Evolutionary conservation across 2,329 filamentous ascomycete species (phyloP).

Genomic region (Coleophoma crateriformis): DNA sequence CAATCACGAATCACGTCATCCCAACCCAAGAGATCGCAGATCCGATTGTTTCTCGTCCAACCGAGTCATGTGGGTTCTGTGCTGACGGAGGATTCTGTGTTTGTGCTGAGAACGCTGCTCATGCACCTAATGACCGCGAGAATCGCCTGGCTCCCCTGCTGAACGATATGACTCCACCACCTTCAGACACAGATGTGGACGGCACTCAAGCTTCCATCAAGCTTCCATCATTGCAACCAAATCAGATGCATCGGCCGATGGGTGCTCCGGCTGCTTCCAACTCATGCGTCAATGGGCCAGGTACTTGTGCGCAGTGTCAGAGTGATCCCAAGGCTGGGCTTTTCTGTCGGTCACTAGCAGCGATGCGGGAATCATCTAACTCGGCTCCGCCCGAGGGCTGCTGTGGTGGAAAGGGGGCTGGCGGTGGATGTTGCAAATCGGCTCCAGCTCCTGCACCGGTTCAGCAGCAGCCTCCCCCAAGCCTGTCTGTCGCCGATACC

Average conservation of each 20-base stretch:
- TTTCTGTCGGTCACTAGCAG: constrained; percentile 77
- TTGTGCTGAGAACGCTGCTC: constrained; percentile 58
- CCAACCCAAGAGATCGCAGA: constrained; percentile 17
- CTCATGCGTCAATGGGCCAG: constrained; percentile 54
- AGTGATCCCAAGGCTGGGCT: constrained; percentile 73
- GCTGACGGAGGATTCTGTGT: constrained; percentile 77
- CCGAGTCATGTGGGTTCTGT: constrained; percentile 77
- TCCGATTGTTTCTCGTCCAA: constrained; percentile 30
- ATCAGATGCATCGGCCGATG: constrained; percentile 24
- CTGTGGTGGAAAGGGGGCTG: constrained; percentile 52
- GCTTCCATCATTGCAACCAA: constrained; percentile 40
- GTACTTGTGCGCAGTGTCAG: constrained; percentile 73
- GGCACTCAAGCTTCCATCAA: constrained; percentile 53
- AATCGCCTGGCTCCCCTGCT: constrained; percentile 36
- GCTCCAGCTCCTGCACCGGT: constrained; percentile 14
- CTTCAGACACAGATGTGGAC: constrained; percentile 47
- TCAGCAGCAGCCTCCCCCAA: constrained; percentile 29
- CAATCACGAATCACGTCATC: constrained; percentile 8
- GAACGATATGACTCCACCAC: constrained; percentile 44
- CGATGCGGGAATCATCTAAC: constrained; percentile 36
- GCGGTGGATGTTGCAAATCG: constrained; percentile 58
- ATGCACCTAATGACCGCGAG: constrained; percentile 23
- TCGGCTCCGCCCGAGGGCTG: constrained; percentile 43
- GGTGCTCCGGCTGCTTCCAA: constrained; percentile 11
- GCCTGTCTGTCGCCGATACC: constrained; percentile 68